Conservation (phyloP, 345 rosid species). For the Reutealis trisperma region DNA sequence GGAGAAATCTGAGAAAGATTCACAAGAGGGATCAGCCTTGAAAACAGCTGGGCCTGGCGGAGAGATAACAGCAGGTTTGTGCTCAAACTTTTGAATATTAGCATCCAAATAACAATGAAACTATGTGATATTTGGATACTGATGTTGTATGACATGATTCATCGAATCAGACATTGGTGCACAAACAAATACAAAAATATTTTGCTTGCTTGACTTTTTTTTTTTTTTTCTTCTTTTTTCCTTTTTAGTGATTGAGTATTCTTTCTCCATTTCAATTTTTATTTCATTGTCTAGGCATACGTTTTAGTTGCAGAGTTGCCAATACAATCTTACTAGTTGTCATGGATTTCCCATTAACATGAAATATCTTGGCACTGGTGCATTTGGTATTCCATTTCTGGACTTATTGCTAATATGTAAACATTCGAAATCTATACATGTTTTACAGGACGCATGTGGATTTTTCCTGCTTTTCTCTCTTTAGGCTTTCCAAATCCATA, state of each 20-base stretch:
- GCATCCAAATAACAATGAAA: not conserved
- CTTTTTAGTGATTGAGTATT: not conserved
- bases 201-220: not conserved
- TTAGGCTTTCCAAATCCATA: not conserved
- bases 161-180: not conserved
- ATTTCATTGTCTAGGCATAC: too few species aligned
- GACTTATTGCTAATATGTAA: not conserved
- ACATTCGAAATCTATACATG: not conserved
- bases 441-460: not conserved
- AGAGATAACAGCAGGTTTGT: conserved; percentile 93
- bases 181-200: too few species aligned
- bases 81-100: not conserved
- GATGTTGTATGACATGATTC: conserved; percentile 9
- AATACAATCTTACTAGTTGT: not conserved
- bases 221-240: too few species aligned
- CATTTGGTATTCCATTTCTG: not conserved
- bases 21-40: conserved; percentile 71
- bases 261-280: not conserved
- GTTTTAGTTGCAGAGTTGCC: not conserved
- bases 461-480: not conserved
- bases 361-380: not conserved
- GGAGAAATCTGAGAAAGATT: conserved; percentile 81
- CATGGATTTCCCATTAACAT: not conserved
- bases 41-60: conserved; percentile 93
- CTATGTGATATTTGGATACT: not conserved